These are phyloP conservation scores for Daldinia bambusicola DNA, from an alignment of 495 filamentous ascomycete species.

Conservation along the genomic window DNA sequence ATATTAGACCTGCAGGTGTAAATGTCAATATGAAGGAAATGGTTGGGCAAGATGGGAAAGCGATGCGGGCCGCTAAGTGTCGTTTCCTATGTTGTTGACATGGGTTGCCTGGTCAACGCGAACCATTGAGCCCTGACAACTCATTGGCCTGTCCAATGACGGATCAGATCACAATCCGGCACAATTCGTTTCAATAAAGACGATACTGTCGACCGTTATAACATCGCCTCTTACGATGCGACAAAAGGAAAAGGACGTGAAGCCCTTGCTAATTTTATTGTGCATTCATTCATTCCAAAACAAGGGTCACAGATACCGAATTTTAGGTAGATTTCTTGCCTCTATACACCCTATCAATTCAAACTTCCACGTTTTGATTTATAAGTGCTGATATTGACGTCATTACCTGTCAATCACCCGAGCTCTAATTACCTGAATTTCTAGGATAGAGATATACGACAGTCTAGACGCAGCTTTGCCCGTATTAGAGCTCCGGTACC, in stretches of 20 bases:
- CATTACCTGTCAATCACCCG: background rate
- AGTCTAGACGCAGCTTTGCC: background rate
- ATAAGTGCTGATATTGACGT: background rate
- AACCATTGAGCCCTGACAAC: background rate
- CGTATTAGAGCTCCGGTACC: background rate
- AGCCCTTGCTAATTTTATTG: background rate
- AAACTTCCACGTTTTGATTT: background rate
- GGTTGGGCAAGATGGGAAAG: conserved; percentile 35
- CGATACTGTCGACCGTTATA: background rate
- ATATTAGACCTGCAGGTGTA: conserved; percentile 33
- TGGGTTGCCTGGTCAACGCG: conserved; percentile 32
- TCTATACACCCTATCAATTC: too few relatives aligned
- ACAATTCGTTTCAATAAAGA: background rate
- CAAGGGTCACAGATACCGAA: too few relatives aligned
- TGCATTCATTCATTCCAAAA: too few relatives aligned
- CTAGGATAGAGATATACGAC: too few relatives aligned
- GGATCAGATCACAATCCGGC: conserved; percentile 20
- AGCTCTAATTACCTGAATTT: too few relatives aligned
- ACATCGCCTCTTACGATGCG: background rate
- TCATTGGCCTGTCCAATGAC: conserved; percentile 23
- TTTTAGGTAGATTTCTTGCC: too few relatives aligned
- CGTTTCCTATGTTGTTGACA: conserved; percentile 34
- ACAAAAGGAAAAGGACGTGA: background rate
- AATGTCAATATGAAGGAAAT: conserved; percentile 28
- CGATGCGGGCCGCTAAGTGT: conserved; percentile 28